These are phyloP conservation scores for Cercophora sp. DNA, from an alignment of 495 filamentous ascomycete genomes.

Conservation along the genomic window DNA sequence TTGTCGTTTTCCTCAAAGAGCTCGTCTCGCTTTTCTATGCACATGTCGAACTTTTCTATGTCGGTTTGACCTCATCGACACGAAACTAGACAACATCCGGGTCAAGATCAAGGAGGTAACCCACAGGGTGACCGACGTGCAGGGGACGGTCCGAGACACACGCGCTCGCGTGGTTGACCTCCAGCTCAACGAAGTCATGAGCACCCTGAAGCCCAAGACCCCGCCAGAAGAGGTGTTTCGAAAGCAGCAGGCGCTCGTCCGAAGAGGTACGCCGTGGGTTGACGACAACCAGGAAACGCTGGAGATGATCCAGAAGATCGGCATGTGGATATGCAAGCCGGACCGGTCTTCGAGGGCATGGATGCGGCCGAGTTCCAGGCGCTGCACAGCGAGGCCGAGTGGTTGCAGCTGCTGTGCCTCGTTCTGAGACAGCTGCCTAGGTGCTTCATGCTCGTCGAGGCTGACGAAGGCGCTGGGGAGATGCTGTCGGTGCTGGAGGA, in stretches of 20 bases:
- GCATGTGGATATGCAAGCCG: not conserved
- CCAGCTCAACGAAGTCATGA: not conserved
- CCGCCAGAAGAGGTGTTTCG: not conserved
- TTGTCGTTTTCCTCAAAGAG: too few species aligned
- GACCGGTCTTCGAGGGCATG: not conserved
- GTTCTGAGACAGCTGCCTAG: not conserved
- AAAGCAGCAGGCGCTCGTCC: not conserved
- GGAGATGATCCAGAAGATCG: not conserved
- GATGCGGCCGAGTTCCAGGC: not conserved
- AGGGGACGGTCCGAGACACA: not conserved
- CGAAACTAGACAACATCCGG: not conserved
- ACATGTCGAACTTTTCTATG: too few species aligned
- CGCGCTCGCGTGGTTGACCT: not conserved
- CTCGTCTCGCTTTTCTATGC: too few species aligned
- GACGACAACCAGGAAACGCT: not conserved
- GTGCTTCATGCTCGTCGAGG: not conserved
- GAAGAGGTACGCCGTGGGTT: not conserved
- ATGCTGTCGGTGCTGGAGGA: not conserved
- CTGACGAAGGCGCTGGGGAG: not conserved
- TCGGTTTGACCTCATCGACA: too few species aligned
- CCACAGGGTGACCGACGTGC: not conserved
- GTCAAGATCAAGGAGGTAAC: not conserved
- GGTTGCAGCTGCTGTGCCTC: not conserved
- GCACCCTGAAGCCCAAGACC: not conserved
- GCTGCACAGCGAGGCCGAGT: not conserved